phyloP scores from a whole-genome alignment of 2,329 filamentous ascomycete genomes.

The Ophiostoma novo-ulmi region DNA sequence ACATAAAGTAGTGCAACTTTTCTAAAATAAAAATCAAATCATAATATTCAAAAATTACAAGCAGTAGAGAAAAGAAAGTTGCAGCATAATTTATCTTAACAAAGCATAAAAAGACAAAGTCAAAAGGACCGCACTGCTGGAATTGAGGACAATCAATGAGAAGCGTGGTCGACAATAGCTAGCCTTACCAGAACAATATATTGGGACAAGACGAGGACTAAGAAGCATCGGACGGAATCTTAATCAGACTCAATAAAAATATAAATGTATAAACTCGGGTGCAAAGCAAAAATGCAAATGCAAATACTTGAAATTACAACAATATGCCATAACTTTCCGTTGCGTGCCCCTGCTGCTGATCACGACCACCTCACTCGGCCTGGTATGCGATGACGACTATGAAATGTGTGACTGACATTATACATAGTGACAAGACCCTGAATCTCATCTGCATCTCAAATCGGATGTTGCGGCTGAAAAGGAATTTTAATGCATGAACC shows the following conservation, averaged over 20 bases:
- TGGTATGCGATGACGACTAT: background rate
- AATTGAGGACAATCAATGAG: background rate
- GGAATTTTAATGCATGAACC: background rate
- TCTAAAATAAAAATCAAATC: too few relatives aligned
- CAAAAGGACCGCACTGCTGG: background rate
- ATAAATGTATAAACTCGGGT: background rate
- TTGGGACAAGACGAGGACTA: background rate
- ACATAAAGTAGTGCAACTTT: too few relatives aligned
- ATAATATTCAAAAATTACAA: background rate
- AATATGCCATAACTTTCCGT: background rate
- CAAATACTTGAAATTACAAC: background rate
- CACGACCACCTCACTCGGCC: background rate
- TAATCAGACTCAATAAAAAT: background rate
- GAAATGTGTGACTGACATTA: background rate
- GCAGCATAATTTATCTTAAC: background rate
- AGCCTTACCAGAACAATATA: background rate
- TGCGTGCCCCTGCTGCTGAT: constrained; percentile 6
- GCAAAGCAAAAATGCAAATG: background rate
- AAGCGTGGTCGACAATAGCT: background rate
- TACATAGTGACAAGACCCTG: background rate
- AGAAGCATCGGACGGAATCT: background rate
- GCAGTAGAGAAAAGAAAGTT: background rate
- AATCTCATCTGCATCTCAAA: background rate
- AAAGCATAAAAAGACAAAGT: background rate
- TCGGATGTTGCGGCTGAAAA: background rate